Evolutionary conservation across 257 asterid species (phyloP).

Genomic region (Ocimum tenuiflorum): DNA sequence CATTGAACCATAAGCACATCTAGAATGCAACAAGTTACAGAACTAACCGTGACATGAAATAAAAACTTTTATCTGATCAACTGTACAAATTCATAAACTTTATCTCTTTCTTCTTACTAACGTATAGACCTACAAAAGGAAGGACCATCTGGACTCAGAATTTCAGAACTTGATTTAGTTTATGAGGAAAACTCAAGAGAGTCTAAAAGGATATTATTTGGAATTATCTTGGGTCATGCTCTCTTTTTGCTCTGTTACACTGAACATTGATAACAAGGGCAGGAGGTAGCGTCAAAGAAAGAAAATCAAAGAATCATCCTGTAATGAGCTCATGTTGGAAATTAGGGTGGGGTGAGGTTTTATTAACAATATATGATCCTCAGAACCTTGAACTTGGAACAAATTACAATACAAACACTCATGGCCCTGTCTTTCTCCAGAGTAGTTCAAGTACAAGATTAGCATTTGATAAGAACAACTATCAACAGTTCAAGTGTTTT

Average conservation of each 20-base stretch:
- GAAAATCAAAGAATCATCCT: neutral
- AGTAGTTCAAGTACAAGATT: neutral
- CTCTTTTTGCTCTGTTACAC: neutral
- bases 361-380: neutral
- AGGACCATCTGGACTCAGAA: neutral
- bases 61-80: neutral
- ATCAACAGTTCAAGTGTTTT: neutral
- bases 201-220: too few species aligned
- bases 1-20: slow-evolving; percentile 19
- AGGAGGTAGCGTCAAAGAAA: too few species aligned
- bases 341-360: neutral
- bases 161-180: slow-evolving; percentile 3
- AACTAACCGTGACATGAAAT: slow-evolving; percentile 13
- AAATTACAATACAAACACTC: neutral
- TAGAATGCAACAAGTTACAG: slow-evolving; percentile 3
- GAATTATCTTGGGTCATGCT: neutral
- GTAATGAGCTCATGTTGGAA: neutral
- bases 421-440: neutral
- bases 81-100: neutral
- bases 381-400: neutral
- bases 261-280: too few species aligned
- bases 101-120: neutral
- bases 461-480: neutral
- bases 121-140: neutral
- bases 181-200: neutral